Evolutionary conservation across 2,329 filamentous ascomycete genomes (phyloP).

Genomic region (Xylaria multiplex): DNA sequence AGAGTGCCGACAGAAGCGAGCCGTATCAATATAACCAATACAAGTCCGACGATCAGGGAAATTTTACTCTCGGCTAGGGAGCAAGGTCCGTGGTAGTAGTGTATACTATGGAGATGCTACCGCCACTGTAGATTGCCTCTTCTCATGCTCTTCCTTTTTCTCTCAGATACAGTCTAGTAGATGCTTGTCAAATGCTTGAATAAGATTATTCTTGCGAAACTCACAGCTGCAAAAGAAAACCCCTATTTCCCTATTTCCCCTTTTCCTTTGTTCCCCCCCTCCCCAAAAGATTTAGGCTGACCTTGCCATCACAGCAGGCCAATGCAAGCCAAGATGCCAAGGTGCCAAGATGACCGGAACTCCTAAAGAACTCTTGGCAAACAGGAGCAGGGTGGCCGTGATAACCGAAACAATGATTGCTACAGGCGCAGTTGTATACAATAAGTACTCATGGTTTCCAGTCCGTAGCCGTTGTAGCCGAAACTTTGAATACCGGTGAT

Average conservation of each 20-base stretch:
- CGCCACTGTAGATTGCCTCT: too few relatives aligned
- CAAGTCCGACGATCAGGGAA: not conserved
- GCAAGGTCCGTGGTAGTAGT: not conserved
- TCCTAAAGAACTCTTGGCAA: slow-evolving; percentile 23
- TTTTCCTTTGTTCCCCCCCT: not conserved
- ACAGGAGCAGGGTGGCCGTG: slow-evolving; percentile 19
- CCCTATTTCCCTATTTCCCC: too few relatives aligned
- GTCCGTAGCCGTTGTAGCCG: not conserved
- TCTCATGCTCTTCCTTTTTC: too few relatives aligned
- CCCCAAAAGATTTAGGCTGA: not conserved
- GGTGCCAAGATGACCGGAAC: slow-evolving; percentile 23
- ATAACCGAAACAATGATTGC: slow-evolving; percentile 27
- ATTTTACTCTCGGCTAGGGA: not conserved
- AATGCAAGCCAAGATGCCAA: slow-evolving; percentile 32
- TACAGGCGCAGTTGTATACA: not conserved
- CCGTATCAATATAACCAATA: not conserved
- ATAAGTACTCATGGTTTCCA: not conserved
- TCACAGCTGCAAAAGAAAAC: too few relatives aligned
- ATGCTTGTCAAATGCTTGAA: too few relatives aligned
- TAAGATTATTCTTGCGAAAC: too few relatives aligned
- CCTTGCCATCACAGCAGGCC: not conserved
- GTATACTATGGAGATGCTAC: not conserved
- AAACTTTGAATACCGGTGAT: too few relatives aligned
- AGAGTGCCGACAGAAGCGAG: slow-evolving; percentile 12
- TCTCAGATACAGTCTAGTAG: too few relatives aligned